Evolutionary conservation across 352 stramenopile species (phyloP), one percentile per base, ranked within the genome.

Genomic region (Globisporangium irregulare): DNA sequence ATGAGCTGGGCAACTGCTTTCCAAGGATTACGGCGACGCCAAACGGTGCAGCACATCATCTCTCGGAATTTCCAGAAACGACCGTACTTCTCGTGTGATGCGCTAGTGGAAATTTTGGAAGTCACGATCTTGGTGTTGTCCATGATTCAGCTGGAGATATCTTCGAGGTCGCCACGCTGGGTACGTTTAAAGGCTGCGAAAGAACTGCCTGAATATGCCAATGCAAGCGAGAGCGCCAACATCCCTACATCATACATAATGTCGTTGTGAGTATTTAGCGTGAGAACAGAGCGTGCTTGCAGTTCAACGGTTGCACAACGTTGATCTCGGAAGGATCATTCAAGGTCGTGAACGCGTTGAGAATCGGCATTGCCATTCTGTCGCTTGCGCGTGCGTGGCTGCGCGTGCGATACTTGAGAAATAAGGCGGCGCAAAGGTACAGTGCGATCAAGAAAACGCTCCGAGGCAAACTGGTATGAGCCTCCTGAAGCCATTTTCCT

Each of bases 321-420:
- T 68, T 83, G 32, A 59, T 81, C 8, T 38, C 75, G 0, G 79
- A 87, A 55, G 73, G 53, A 0, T 86, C 76, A 0, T 91, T 90
- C 64, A 20, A 41, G 5, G 34, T 70, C 6, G 55, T 70, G 0
- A 78, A 92, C 56, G 56, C 25, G 24, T 22, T 89, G 4, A 73
- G 84, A 12, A 6, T 70, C 10, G 62, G 55, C 4, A 73, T 82
- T 7, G 54, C 58, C 24, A 41, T 67, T 4, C 53, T 80, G 0
- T 64, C 50, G 4, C 43, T 82, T 29, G 25, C 70, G 18, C 68
- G 73, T 0, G 14, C 48, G 4, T 82, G 68, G 70, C 15, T 80
- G 1, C 70, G 76, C 6, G 34, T 80, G 38, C 57, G 63, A 12
- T 78, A 72, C 34, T 58, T 78, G 12, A 36, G 55, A 24, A 56